Conservation (phyloP, 805 yeast species). For the Kodamaea leandrae region DNA sequence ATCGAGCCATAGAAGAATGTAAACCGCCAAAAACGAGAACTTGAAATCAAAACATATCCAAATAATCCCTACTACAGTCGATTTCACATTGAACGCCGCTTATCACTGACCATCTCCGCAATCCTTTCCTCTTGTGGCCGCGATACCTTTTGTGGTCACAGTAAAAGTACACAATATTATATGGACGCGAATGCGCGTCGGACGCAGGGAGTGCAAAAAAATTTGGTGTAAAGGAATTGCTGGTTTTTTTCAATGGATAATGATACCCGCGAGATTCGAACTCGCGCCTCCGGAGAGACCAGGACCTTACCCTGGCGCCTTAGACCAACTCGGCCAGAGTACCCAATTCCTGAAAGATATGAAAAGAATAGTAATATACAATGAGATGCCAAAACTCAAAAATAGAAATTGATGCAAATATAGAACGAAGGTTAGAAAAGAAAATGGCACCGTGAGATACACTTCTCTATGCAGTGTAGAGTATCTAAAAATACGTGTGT, state of each 20-base stretch:
- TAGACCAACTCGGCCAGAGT: constrained; percentile 46
- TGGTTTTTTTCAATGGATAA: constrained; percentile 24
- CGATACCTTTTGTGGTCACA: too few relatives aligned
- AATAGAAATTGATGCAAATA: too few relatives aligned
- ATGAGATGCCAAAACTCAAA: too few relatives aligned
- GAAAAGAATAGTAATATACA: too few relatives aligned
- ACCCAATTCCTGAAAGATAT: constrained; percentile 37
- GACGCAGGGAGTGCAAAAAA: too few relatives aligned
- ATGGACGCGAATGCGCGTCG: too few relatives aligned
- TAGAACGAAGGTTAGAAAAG: background rate
- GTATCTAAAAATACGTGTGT: too few relatives aligned
- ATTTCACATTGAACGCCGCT: too few relatives aligned
- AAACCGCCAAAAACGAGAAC: background rate
- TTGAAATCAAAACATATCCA: too few relatives aligned
- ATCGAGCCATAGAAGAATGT: background rate
- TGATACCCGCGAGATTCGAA: constrained; percentile 45
- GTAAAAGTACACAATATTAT: too few relatives aligned
- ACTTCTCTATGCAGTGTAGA: background rate
- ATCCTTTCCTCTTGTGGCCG: background rate
- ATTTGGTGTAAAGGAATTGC: constrained; percentile 29
- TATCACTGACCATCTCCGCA: background rate
- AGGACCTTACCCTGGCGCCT: constrained; percentile 48
- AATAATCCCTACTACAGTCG: too few relatives aligned
- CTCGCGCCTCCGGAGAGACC: constrained; percentile 48
- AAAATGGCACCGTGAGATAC: background rate